Base-by-base conservation (phyloP, 306 rosid genomes). In the Acacia crassicarpa region DNA sequence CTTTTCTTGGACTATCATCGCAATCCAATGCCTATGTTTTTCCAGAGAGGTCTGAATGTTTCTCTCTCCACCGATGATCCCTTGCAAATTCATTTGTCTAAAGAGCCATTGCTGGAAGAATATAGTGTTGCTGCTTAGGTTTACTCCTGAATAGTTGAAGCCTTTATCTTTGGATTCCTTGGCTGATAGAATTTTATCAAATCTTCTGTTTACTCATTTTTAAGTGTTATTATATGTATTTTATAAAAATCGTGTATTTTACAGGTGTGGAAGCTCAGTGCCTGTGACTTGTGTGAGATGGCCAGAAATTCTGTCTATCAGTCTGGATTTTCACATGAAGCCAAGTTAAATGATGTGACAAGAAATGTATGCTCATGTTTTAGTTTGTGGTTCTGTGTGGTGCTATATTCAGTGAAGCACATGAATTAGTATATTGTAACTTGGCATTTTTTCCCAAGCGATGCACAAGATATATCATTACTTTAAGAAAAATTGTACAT, bases 291-390 rank as follows among this genome's bases (percentile, higher is more conserved):
- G 53, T 94, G 98, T 25, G 94, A 94, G 86, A 89, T 94, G 67
- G 98, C 94, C 30, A 87, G 98, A 84, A 92, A 94, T 80, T 92
- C 97, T 68, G 98, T 94, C 46, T 92, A 94, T 80, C 98, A 94
- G 74, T 94, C 98, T 77, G 98, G 98, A 79, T 94, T 94, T 85
- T 86, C 98, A 56, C 95, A 87, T 83, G 83, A 40, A 51, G 89
- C 90, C 8, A 94, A 94, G 98, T 97, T 93, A 86, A 82, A 66
- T 73, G 72, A 32, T 76, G 32, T 69, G 62, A 65, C 62, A 4
- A 70, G 11, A 59, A 40, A 45, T 8, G 75, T 12, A 5, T n/a
- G 30, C 22, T 48, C 10, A 48, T 72, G 15, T 30, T 72, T 48
- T 72, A 11, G 5, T 48, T n/a, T 33, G 16, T 14, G 44, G 6